Base-by-base conservation (phyloP, 108 stramenopile species). In the Conticribra guillardii region DNA sequence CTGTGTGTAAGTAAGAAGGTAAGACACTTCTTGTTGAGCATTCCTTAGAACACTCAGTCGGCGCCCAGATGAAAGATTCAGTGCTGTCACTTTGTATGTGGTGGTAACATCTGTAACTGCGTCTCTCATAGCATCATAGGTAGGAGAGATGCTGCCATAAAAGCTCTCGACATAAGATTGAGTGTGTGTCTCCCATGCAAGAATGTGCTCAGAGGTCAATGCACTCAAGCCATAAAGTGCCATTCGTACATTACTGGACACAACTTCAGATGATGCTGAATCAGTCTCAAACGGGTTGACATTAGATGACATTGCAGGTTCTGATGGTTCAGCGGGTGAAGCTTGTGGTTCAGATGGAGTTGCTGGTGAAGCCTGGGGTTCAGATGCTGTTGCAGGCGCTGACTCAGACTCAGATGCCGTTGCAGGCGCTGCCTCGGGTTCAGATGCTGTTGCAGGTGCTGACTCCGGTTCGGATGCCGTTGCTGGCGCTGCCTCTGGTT, bases 181-280 rank as follows among this genome's bases (percentile, higher is more conserved):
- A 3, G 64, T 74, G 2, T 32, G 22, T 5, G 50, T 15, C 47
- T 78, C 76, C 76, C 76, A 78, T 44, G 63, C 76, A 21, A 5
- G 22, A 2, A 78, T 55, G 45, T 78, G 76, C 1, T 37, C 56
- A 7, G 76, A 34, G 26, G 32, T 70, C 30, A 78, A 58, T 14
- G 46, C 31, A 17, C 22, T 5, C 41, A 78, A 30, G n/a, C 76
- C 76, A 51, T 60, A 78, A 15, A 78, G 64, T 4, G 76, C 69
- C 69, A 78, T 78, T 33, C 76, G 76, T 22, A 78, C 53, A 54
- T 78, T 64, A 17, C 70, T 57, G 15, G 58, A 63, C 3, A 49
- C 69, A 15, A 54, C 55, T 29, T 52, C 18, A 5, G 57, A 44
- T 15, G 59, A 59, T 57, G 67, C 37, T 3, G 60, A 37, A 52